phyloP scores from a whole-genome alignment of 2,329 filamentous ascomycete genomes.

The Trichophyton rubrum region DNA sequence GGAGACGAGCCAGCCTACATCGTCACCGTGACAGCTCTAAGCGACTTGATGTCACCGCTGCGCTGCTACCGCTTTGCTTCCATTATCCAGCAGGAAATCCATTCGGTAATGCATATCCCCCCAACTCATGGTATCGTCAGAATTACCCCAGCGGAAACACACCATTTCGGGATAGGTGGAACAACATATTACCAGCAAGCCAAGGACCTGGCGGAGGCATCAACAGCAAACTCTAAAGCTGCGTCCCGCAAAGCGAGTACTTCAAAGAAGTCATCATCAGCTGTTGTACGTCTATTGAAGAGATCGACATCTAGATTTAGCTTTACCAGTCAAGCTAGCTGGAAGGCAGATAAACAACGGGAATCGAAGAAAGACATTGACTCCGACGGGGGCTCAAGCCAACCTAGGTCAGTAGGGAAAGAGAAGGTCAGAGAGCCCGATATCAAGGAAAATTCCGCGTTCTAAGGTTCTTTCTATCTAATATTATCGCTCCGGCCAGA shows the following conservation, averaged over 20 bases:
- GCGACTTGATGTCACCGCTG: slow-evolving; percentile 54
- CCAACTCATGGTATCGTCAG: slow-evolving; percentile 58
- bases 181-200: slow-evolving; percentile 58
- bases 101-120: slow-evolving; percentile 55
- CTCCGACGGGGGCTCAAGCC: too few species aligned
- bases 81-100: slow-evolving; percentile 64
- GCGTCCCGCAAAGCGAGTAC: slow-evolving; percentile 29
- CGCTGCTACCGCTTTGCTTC: slow-evolving; percentile 71
- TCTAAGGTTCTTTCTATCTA: too few species aligned
- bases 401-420: too few species aligned
- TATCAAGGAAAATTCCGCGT: too few species aligned
- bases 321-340: too few species aligned
- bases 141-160: slow-evolving; percentile 57
- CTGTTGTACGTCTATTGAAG: neutral
- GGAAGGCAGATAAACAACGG: too few species aligned
- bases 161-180: slow-evolving; percentile 58
- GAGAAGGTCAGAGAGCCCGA: too few species aligned
- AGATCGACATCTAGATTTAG: neutral
- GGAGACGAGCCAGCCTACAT: slow-evolving; percentile 69
- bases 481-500: too few species aligned
- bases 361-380: too few species aligned
- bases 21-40: slow-evolving; percentile 59
- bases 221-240: slow-evolving; percentile 28
- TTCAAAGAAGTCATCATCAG: neutral
- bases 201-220: slow-evolving; percentile 41